A percentile compares a stretch with the other conserved stretches of the same genome.
These are phyloP conservation scores for Tillandsia fasciculata DNA, from an alignment of 176 grass and related monocot genomes.

Conservation along the genomic window DNA sequence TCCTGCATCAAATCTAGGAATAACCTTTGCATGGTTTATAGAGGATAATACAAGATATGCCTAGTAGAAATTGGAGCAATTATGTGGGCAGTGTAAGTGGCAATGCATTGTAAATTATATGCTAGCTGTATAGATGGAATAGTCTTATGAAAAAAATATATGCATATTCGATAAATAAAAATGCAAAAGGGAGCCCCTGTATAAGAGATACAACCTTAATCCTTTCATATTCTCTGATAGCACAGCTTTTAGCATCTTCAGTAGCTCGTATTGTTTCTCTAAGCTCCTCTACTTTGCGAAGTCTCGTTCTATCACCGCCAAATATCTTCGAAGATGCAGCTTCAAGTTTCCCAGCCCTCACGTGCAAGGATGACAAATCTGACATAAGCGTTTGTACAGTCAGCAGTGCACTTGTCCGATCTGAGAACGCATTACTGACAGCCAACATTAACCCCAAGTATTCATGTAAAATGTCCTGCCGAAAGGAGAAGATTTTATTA, in stretches of 20 bases:
- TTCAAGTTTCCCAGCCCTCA: slow-evolving; percentile 79
- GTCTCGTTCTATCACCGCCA: slow-evolving; percentile 77
- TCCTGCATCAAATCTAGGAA: not conserved
- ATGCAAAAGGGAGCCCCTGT: too few relatives aligned
- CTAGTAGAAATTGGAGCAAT: not conserved
- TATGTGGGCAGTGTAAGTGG: not conserved
- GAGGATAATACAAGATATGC: not conserved
- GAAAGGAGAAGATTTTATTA: slow-evolving; percentile 2
- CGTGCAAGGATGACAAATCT: slow-evolving; percentile 65
- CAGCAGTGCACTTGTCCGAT: slow-evolving; percentile 77
- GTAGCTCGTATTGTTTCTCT: slow-evolving; percentile 78
- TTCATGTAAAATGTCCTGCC: slow-evolving; percentile 86
- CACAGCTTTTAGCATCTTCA: slow-evolving; percentile 80
- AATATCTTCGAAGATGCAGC: slow-evolving; percentile 85
- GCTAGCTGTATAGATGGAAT: too few relatives aligned
- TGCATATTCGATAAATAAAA: too few relatives aligned
- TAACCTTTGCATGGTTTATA: too few relatives aligned
- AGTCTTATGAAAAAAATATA: too few relatives aligned
- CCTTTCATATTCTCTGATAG: slow-evolving; percentile 81
- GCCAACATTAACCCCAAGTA: slow-evolving; percentile 86
- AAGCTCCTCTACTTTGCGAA: slow-evolving; percentile 65
- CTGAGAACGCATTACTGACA: slow-evolving; percentile 84
- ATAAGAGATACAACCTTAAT: slow-evolving; percentile 59
- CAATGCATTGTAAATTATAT: too few relatives aligned
- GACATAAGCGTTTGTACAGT: slow-evolving; percentile 95